Conservation (phyloP, 2,329 filamentous ascomycete genomes). For the Diaporthe longicolla region DNA sequence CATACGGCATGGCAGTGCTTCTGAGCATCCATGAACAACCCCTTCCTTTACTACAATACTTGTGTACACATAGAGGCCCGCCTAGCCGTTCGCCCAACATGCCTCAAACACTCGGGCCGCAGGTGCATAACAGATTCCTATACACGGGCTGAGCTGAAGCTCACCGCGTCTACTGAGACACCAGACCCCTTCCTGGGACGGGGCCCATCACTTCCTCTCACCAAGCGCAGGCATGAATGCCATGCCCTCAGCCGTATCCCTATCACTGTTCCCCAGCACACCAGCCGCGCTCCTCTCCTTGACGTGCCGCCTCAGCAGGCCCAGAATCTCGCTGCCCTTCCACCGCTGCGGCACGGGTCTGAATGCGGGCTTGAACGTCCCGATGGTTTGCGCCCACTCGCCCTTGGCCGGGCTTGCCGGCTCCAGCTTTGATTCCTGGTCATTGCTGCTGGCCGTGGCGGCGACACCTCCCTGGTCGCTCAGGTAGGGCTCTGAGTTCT, state of each 20-base stretch:
- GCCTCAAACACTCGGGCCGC: neutral
- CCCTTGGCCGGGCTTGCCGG: constrained; percentile 63
- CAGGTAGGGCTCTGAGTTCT: constrained; percentile 46
- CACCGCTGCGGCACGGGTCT: constrained; percentile 89
- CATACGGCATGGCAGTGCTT: constrained; percentile 20
- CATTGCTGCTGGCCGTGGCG: constrained; percentile 39
- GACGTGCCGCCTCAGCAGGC: constrained; percentile 85
- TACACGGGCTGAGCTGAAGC: no score
- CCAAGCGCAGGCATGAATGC: constrained; percentile 69
- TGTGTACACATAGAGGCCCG: neutral
- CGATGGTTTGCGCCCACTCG: constrained; percentile 97
- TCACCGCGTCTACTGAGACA: no score
- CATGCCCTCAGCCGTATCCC: constrained; percentile 60
- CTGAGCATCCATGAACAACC: neutral
- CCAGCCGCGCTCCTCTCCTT: constrained; percentile 75
- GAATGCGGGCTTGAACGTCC: constrained; percentile 94
- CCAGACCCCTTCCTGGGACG: rapidly evolving
- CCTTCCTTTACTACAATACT: no score
- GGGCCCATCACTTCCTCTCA: constrained; percentile 29
- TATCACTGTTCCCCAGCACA: constrained; percentile 56
- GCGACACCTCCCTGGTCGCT: constrained; percentile 42
- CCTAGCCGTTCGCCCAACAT: neutral
- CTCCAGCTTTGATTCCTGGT: constrained; percentile 46
- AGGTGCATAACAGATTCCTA: neutral
- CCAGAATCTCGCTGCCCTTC: constrained; percentile 85